Evolutionary conservation across 1,284 basidiomycete genomes (phyloP).

Genomic region (Puccinia horiana): DNA sequence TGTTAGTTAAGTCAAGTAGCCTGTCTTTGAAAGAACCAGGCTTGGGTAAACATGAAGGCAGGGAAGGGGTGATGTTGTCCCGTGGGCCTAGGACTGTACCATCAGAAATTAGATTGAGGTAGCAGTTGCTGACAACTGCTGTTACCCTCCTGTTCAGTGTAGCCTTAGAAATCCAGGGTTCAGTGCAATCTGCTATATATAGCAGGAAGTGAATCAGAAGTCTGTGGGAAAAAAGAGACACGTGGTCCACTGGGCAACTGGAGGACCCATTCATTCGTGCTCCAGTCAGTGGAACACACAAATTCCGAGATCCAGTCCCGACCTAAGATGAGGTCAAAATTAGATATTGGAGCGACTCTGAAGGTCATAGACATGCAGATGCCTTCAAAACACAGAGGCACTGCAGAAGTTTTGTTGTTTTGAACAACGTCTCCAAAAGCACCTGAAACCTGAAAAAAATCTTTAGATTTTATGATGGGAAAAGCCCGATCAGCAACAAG

Average conservation of each 20-base stretch:
- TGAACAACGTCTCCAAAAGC: neutral
- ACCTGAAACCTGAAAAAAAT: neutral
- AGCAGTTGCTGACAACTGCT: neutral
- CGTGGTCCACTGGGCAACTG: too few species aligned
- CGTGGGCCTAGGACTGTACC: neutral
- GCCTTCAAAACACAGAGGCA: neutral
- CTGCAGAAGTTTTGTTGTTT: neutral
- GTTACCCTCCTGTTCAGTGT: too few species aligned
- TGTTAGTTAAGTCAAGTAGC: neutral
- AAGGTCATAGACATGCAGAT: neutral
- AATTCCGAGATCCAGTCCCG: neutral
- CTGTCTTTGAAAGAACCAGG: neutral
- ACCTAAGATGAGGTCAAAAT: conserved; percentile 3
- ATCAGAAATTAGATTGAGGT: too few species aligned
- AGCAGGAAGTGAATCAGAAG: too few species aligned
- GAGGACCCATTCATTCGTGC: neutral
- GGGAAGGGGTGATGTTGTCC: neutral
- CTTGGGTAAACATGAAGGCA: neutral
- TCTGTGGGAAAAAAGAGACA: neutral
- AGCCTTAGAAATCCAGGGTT: neutral
- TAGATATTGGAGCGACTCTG: neutral
- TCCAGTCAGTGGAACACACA: neutral
- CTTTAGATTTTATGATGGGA: neutral
- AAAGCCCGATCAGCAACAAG: neutral
- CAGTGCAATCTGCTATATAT: neutral